phyloP scores from a whole-genome alignment of 768 basidiomycete genomes.

The Suillus subluteus region DNA sequence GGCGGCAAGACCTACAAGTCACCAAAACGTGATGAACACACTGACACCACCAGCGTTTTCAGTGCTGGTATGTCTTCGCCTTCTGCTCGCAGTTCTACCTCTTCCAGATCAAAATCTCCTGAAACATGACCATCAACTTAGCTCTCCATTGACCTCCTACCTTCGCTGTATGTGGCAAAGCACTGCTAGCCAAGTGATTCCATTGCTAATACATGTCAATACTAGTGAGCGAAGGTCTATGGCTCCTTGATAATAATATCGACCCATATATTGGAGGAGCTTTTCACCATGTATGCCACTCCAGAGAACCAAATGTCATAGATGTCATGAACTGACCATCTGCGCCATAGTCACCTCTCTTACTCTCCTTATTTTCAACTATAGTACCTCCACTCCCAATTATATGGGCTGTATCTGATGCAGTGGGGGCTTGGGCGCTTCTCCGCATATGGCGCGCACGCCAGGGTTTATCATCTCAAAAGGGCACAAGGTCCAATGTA shows the following conservation, averaged over 20 bases:
- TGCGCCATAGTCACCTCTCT: slow-evolving; percentile 72
- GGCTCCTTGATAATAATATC: slow-evolving; percentile 73
- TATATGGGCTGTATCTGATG: slow-evolving; percentile 74
- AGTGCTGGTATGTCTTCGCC: slow-evolving; percentile 48
- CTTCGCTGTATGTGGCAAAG: slow-evolving; percentile 60
- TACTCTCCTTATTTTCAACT: slow-evolving; percentile 75
- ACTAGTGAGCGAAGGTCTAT: slow-evolving; percentile 89
- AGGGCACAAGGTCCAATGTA: not conserved
- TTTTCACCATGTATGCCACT: slow-evolving; percentile 76
- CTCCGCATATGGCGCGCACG: slow-evolving; percentile 69
- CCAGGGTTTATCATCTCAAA: slow-evolving; percentile 57
- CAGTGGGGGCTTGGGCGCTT: slow-evolving; percentile 68
- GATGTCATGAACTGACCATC: slow-evolving; percentile 9
- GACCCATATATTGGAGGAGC: slow-evolving; percentile 88
- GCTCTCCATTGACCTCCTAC: slow-evolving; percentile 82
- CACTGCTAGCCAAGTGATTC: not conserved
- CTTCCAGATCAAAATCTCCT: slow-evolving; percentile 48
- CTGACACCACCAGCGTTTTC: slow-evolving; percentile 31
- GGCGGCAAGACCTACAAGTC: not conserved
- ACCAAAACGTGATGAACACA: slow-evolving; percentile 3
- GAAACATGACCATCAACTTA: slow-evolving; percentile 73
- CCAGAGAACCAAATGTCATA: not conserved
- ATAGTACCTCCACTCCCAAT: slow-evolving; percentile 61
- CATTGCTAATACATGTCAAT: slow-evolving; percentile 19
- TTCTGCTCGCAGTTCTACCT: slow-evolving; percentile 55